A percentile compares a stretch with the other conserved stretches of the same genome.
Evolutionary conservation across 257 asterid genomes (phyloP).

Genomic region (Cruciata laevipes): DNA sequence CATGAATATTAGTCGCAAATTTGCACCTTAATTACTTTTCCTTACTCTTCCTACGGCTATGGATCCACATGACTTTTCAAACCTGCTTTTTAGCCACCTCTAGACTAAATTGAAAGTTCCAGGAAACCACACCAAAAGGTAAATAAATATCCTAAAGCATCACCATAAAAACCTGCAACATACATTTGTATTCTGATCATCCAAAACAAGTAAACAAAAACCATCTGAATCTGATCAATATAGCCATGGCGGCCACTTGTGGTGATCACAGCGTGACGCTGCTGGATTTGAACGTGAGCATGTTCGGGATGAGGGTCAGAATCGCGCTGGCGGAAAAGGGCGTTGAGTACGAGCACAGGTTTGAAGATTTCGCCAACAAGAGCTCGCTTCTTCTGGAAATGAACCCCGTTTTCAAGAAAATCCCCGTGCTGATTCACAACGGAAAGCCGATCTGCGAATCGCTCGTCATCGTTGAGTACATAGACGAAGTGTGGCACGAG

Average conservation of each 20-base stretch:
- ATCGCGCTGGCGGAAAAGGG: slow-evolving; percentile 6
- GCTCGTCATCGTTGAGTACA: not conserved
- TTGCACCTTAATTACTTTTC: too few relatives aligned
- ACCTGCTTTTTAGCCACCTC: not conserved
- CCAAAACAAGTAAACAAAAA: not conserved
- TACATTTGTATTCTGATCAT: not conserved
- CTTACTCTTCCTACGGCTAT: too few relatives aligned
- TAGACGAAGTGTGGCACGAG: slow-evolving; percentile 5
- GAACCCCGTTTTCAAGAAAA: not conserved
- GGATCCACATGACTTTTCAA: not conserved
- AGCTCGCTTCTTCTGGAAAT: slow-evolving; percentile 1
- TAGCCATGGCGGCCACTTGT: not conserved
- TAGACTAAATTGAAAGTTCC: not conserved
- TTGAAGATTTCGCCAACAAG: not conserved
- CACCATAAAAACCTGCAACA: not conserved
- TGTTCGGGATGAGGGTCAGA: slow-evolving; percentile 9
- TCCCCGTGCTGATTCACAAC: slow-evolving; percentile 5
- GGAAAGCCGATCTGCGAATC: slow-evolving; percentile 8
- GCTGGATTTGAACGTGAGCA: not conserved
- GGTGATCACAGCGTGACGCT: not conserved
- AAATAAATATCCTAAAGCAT: too few relatives aligned
- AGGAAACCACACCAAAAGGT: not conserved
- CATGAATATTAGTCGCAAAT: too few relatives aligned
- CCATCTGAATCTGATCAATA: slow-evolving; percentile 2
- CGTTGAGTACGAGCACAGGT: not conserved